Evolutionary conservation across 805 yeast genomes (phyloP), one percentile per base, ranked within the genome.

Genomic region (Wickerhamiella shivajii): DNA sequence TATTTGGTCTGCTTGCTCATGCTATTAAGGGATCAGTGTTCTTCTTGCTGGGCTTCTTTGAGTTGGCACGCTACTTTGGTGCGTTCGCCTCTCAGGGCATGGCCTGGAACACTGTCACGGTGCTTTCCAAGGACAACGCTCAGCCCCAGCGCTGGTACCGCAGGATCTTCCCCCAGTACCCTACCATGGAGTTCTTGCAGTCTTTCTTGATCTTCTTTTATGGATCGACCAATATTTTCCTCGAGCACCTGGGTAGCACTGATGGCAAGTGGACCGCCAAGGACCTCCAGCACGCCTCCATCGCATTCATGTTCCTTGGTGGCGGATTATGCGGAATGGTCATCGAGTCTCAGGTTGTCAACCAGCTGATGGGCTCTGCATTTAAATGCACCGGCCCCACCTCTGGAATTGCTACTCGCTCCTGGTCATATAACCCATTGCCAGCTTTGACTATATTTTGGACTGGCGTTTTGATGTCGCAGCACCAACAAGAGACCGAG

Each of bases 381-480:
- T 42, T 46, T 26, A 38, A 39, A 29, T 25, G 37, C 33, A 25
- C 32, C 12, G 19, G 9, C n/a, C 30, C 36, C 21, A 16, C 18
- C 22, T 9, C 33, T 16, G 17, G 41, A 39, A 20, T n/a, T 2
- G 20, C 16, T 17, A 3, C 4, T 8, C 37, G 36, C 6, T 44
- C 69, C 42, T 61, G 77, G 53, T 76, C 93, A 1, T 85, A 93
- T 43, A 90, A 90, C 52, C 96, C 96, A 21, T 83, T 90, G 69
- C 96, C 97, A 3, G 74, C 80, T 1, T 69, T 90, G 43, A 83
- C 92, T 2, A 79, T 90, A 21, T 90, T 80, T 59, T 90, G 95
- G 93, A 90, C 97, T 1, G 98, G 98, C 18, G 66, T 77, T 10
- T 64, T 90, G 41, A 90, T 90, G 98, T 84, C 96, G 2, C 81